Evolutionary conservation across 2,329 filamentous ascomycete species (phyloP).

Genomic region (Monosporascus sp.): DNA sequence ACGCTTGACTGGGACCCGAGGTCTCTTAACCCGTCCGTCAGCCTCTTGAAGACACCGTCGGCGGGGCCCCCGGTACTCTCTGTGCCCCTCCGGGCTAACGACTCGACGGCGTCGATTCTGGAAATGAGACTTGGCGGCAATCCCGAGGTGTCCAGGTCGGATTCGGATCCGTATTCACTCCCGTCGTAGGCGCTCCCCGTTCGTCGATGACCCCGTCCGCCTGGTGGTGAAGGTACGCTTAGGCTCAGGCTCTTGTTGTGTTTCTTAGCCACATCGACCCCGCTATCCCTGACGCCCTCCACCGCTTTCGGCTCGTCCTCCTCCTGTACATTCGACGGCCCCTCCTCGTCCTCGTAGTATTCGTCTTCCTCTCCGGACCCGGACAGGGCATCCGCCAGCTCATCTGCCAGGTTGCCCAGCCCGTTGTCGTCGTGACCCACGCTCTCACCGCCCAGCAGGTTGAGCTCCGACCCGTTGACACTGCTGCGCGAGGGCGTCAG

Average conservation of each 20-base stretch:
- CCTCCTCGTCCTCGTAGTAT: conserved; percentile 38
- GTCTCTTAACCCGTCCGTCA: conserved; percentile 65
- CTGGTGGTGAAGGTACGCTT: conserved; percentile 36
- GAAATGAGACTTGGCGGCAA: conserved; percentile 62
- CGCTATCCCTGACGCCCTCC: conserved; percentile 35
- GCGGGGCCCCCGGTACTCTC: conserved; percentile 60
- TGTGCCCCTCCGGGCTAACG: conserved; percentile 59
- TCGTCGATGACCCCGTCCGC: conserved; percentile 44
- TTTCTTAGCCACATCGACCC: conserved; percentile 33
- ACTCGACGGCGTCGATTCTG: conserved; percentile 68
- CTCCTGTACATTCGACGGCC: conserved; percentile 26
- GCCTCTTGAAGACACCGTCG: conserved; percentile 62
- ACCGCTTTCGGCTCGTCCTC: conserved; percentile 16
- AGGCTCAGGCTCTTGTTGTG: conserved; percentile 36
- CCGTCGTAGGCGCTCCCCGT: conserved; percentile 61
- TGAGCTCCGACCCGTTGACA: conserved; percentile 43
- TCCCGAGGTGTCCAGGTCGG: conserved; percentile 63
- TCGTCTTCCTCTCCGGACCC: conserved; percentile 58
- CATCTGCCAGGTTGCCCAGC: conserved; percentile 74
- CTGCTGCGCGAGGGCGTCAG: conserved; percentile 43
- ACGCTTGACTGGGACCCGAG: conserved; percentile 68
- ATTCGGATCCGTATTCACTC: conserved; percentile 69
- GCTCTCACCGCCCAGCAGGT: conserved; percentile 38
- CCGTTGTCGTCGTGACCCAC: conserved; percentile 46
- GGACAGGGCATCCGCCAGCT: conserved; percentile 68